A percentile compares a stretch with the other conserved stretches of the same genome.
Conservation (phyloP, 2,329 filamentous ascomycete genomes). For the Botrytis byssoidea region DNA sequence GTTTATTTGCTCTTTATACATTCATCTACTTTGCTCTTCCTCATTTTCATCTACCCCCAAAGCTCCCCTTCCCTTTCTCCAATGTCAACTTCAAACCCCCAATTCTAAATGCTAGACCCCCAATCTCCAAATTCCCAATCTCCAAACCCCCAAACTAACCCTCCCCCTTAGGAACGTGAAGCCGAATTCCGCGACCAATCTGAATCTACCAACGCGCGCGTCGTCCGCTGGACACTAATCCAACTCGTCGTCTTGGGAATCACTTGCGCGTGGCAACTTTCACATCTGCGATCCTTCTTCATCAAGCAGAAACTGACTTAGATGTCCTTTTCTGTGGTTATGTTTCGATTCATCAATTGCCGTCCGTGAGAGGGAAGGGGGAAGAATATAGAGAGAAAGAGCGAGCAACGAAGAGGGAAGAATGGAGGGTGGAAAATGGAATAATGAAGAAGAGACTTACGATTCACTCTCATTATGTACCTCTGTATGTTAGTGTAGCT, state of each 20-base stretch:
- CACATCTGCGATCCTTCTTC: constrained; percentile 94
- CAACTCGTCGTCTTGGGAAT: constrained; percentile 80
- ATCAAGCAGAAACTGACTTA: constrained; percentile 99
- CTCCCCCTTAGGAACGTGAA: constrained; percentile 73
- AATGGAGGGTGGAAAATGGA: constrained; percentile 4
- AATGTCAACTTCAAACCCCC: neutral
- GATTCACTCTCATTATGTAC: neutral
- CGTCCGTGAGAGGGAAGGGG: neutral
- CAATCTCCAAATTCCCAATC: neutral
- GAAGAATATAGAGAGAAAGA: neutral
- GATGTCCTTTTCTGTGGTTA: constrained; percentile 23
- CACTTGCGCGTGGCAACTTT: constrained; percentile 96
- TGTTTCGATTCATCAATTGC: neutral
- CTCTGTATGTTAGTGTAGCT: neutral
- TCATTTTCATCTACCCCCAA: neutral
- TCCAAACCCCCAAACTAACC: neutral
- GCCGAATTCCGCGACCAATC: constrained; percentile 98
- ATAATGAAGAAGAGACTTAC: neutral
- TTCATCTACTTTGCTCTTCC: neutral
- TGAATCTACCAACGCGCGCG: constrained; percentile 85
- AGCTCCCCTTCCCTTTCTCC: neutral
- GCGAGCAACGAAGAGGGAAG: neutral
- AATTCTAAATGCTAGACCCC: neutral
- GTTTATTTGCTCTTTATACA: neutral
- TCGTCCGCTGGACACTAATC: constrained; percentile 90